Conservation (phyloP, 1,284 basidiomycete genomes). For the Malassezia pachydermatis region DNA sequence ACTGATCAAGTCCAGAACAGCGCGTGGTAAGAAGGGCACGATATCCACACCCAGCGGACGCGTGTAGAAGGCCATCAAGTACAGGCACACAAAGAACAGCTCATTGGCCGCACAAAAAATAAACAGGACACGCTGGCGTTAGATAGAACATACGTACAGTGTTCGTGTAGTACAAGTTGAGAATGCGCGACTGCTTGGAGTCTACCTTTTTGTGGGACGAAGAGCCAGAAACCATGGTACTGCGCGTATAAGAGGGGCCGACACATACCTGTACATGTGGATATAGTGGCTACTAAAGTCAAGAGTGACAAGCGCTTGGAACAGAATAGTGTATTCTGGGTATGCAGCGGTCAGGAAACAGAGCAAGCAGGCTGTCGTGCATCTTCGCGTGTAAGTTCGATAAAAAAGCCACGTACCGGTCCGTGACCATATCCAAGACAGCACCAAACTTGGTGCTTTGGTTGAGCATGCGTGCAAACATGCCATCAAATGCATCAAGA, state of each 20-base stretch:
- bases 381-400: no score
- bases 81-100: conserved; percentile 87
- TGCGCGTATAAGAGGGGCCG: conserved; percentile 46
- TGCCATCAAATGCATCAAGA: conserved; percentile 88
- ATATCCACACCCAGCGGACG: conserved; percentile 34
- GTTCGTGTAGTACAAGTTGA: conserved; percentile 89
- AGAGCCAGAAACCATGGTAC: conserved; percentile 84
- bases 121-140: conserved; percentile 60
- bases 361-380: conserved; percentile 87
- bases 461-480: conserved; percentile 75
- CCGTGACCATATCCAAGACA: conserved; percentile 99
- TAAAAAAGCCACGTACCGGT: conserved; percentile 64
- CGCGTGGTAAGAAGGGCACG: conserved; percentile 22
- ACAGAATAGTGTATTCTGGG: conserved; percentile 67
- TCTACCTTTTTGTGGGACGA: conserved; percentile 83
- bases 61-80: conserved; percentile 76
- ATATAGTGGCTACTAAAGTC: conserved; percentile 99
- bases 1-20: conserved; percentile 11
- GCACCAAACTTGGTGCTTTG: conserved; percentile 93
- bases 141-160: conserved; percentile 55
- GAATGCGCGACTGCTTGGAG: conserved; percentile 78
- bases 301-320: conserved; percentile 90
- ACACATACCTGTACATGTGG: conserved; percentile 95
- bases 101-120: conserved; percentile 94
- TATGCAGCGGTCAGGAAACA: conserved; percentile 88